Conservation (phyloP, 129 eudicot genomes). For the Pseudognaphalium luteoalbum region DNA sequence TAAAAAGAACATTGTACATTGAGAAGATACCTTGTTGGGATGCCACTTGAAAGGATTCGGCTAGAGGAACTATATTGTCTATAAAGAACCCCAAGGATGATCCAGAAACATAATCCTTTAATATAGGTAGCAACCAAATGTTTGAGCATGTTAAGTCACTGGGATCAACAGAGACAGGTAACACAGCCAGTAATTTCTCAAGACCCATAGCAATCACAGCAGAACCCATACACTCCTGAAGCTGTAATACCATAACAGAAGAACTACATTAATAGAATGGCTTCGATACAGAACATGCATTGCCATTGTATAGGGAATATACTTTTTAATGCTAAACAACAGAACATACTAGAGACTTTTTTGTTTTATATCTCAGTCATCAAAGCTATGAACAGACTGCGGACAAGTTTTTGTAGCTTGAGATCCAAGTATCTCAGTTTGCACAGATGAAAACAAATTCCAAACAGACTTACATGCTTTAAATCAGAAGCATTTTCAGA, state of each 20-base stretch:
- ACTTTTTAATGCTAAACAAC: no score
- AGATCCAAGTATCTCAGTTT: neutral
- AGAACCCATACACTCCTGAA: conserved; percentile 78
- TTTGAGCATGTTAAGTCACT: conserved; percentile 63
- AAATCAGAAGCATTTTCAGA: conserved; percentile 40
- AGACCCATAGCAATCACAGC: conserved; percentile 88
- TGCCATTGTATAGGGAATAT: no score
- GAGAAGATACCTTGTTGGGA: conserved; percentile 60
- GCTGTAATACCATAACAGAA: conserved; percentile 43
- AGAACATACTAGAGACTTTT: neutral
- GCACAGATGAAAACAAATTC: conserved; percentile 2
- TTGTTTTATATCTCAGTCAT: neutral
- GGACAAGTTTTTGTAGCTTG: neutral
- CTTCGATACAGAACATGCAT: neutral
- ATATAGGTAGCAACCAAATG: conserved; percentile 73
- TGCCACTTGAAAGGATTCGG: conserved; percentile 60
- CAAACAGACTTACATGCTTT: conserved; percentile 53
- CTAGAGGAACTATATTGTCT: conserved; percentile 74
- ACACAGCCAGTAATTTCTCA: conserved; percentile 54
- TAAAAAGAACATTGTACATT: neutral
- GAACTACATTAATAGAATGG: conserved; percentile 1
- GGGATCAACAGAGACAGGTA: conserved; percentile 65
- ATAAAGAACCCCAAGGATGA: conserved; percentile 78
- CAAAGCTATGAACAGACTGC: conserved; percentile 10
- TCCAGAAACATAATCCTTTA: conserved; percentile 62